Evolutionary conservation across 1,284 basidiomycete genomes (phyloP), one percentile per base, ranked within the genome.

Genomic region (Puccinia hordei): DNA sequence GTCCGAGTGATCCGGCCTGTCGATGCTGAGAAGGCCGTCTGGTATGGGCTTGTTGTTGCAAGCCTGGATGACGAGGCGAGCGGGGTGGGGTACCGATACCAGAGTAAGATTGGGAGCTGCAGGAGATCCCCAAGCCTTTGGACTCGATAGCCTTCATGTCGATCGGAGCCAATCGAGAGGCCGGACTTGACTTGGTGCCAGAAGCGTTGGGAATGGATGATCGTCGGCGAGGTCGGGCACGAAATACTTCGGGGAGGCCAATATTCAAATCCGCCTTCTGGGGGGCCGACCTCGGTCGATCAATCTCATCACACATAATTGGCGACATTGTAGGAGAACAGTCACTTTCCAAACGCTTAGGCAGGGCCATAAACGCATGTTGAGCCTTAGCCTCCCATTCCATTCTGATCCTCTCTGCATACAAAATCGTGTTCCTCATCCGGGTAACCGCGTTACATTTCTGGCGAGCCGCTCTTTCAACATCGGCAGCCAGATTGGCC

Each of bases 371-470:
- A 57, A 98, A 86, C 63, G 89, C 86, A 72, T 87, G 85, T 75
- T 88, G 92, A 38, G 98, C 92, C 83, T 90, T 91, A 85, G 93
- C 92, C 85, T 98, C 93, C 95, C 96, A 99, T 86, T 99, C 97
- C 83, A 92, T 92, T 86, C 97, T 91, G 35, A 98, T 93, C 87
- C 97, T 97, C 87, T 99, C 97, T 49, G 94, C 92, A 86, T 99
- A 99, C 81, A 94, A 89, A 83, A 99, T 97, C 33, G 95, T 98
- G 85, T 98, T 98, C 87, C 97, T 93, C 91, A 99, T 92, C 59
- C 97, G 92, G 81, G 95, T 93, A 68, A 98, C 93, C 82, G 92
- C 94, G 86, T 95, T 95, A 82, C 95, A 90, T 88, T 99, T 99
- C 86, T 93, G 91, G 51, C 93, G 89, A 88, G 97, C 92, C 51